Evolutionary conservation across 225 moss, liverwort and hornwort species (phyloP), one percentile per base, ranked within the genome.

Genomic region (Polytrichum formosum): DNA sequence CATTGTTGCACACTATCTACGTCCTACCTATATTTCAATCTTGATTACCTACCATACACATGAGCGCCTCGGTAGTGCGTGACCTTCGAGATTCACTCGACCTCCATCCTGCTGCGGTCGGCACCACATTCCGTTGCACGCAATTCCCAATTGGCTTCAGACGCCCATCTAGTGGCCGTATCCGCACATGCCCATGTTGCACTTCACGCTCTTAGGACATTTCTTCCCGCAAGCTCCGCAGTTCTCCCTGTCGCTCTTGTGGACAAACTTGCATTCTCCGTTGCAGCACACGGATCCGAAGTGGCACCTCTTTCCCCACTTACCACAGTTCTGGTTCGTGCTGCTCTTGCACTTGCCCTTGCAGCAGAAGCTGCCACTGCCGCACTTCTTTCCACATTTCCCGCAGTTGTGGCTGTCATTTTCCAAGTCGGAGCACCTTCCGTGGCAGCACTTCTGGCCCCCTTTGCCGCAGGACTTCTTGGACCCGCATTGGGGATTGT

Each of bases 161-260:
- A 13, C 13, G 46, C 13, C 10, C 4, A 46, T 13, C 46, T 46
- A 46, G 13, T 46, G 46, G 13, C 46, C 46, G 46, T 82, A 79
- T 0, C 75, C 70, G 26, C 79, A 82, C 69, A 79, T 79, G 5
- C 82, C 82, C 18, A 22, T 76, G 20, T 67, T 27, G 73, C 82
- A 82, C 0, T 7, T 26, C n/a, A 67, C 76, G 53, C 6, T 2
- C 59, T 26, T 64, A 5, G 28, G 26, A 70, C 83, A 83, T 71
- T 74, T 83, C 66, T 66, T 75, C 63, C 77, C 72, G 17, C 84
- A 84, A 0, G 7, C 69, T 0, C 80, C 84, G 59, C 84, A 84
- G 35, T 84, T 37, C 0, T 65, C 20, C 3, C 56, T 65, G 77
- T 84, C 77, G 7, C 54, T 54, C 6, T 75, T 72, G 26, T 77